These are phyloP conservation scores for Trichoderma simmonsii DNA, from an alignment of 2,329 filamentous ascomycete species.

Conservation along the genomic window DNA sequence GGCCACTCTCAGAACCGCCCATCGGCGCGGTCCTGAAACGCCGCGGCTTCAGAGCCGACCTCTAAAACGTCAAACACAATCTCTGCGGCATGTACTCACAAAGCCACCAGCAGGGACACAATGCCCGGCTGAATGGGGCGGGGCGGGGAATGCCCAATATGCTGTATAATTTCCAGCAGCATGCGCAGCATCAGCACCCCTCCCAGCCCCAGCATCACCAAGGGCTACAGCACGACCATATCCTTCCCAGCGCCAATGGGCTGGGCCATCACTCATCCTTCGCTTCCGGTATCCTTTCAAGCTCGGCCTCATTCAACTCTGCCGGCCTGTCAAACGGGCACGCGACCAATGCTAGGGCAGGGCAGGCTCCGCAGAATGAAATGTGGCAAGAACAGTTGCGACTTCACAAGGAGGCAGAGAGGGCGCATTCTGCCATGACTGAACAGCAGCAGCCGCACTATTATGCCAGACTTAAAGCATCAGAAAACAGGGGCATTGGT, in stretches of 20 bases:
- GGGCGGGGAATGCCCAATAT: slow-evolving; percentile 59
- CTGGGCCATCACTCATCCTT: slow-evolving; percentile 44
- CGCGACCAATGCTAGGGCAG: slow-evolving; percentile 44
- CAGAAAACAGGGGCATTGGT: slow-evolving; percentile 65
- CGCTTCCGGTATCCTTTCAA: slow-evolving; percentile 51
- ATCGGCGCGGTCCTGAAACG: slow-evolving; percentile 27
- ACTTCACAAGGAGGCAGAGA: slow-evolving; percentile 73
- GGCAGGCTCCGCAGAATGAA: slow-evolving; percentile 55
- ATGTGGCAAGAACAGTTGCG: slow-evolving; percentile 90
- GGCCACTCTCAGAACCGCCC: slow-evolving; percentile 28
- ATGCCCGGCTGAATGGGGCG: slow-evolving; percentile 66
- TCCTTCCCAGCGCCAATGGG: slow-evolving; percentile 52
- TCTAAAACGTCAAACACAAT: slow-evolving; percentile 21
- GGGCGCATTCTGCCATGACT: slow-evolving; percentile 67
- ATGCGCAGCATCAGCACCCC: slow-evolving; percentile 60
- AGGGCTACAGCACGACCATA: slow-evolving; percentile 57
- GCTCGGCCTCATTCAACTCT: slow-evolving; percentile 57
- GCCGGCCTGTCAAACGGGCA: slow-evolving; percentile 58
- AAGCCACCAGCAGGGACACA: slow-evolving; percentile 68
- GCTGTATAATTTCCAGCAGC: slow-evolving; percentile 67
- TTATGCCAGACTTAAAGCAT: slow-evolving; percentile 69
- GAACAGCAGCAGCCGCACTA: slow-evolving; percentile 64
- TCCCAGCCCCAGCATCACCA: slow-evolving; percentile 64
- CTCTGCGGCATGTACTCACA: slow-evolving; percentile 67
- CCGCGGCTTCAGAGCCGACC: slow-evolving; percentile 21